phyloP scores from a whole-genome alignment of 192 early-diverging fungal genomes.

The Backusella macrospora region DNA sequence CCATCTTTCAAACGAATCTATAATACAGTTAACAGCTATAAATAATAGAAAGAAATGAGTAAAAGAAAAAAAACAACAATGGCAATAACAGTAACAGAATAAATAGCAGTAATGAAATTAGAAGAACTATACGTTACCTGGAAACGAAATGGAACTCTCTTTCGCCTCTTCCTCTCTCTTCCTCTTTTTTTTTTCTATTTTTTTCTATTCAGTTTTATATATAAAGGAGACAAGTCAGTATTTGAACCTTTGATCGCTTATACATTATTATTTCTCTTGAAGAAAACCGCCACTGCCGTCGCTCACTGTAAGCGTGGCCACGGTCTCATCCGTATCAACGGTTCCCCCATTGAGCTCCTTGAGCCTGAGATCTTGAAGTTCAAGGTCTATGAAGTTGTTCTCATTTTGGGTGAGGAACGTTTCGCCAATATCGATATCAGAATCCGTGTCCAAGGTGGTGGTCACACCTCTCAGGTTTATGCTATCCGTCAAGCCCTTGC shows the following conservation, averaged over 20 bases:
- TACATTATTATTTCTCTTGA: constrained; percentile 9
- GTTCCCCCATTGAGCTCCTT: constrained; percentile 91
- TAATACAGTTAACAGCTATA: not conserved
- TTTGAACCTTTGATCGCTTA: constrained; percentile 11
- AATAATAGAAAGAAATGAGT: too few relatives aligned
- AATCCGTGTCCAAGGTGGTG: constrained; percentile 95
- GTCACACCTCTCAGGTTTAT: constrained; percentile 94
- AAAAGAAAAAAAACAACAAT: not conserved
- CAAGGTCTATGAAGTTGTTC: constrained; percentile 99
- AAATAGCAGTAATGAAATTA: constrained; percentile 29
- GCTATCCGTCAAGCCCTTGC: constrained; percentile 98
- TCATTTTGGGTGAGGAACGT: constrained; percentile 93
- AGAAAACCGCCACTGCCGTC: constrained; percentile 99
- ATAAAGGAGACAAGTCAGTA: not conserved
- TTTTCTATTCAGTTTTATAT: not conserved
- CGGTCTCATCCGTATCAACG: constrained; percentile 98
- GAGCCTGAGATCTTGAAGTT: constrained; percentile 96
- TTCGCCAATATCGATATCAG: constrained; percentile 97
- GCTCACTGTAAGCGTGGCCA: constrained; percentile 97
- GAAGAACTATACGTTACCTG: constrained; percentile 23
- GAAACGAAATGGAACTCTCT: not conserved
- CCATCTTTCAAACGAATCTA: too few relatives aligned
- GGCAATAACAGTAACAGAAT: not conserved
- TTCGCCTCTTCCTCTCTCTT: not conserved
- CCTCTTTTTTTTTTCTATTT: not conserved